Evolutionary conservation across 2,329 filamentous ascomycete species (phyloP).

Genomic region (Cryphonectria naterciae): DNA sequence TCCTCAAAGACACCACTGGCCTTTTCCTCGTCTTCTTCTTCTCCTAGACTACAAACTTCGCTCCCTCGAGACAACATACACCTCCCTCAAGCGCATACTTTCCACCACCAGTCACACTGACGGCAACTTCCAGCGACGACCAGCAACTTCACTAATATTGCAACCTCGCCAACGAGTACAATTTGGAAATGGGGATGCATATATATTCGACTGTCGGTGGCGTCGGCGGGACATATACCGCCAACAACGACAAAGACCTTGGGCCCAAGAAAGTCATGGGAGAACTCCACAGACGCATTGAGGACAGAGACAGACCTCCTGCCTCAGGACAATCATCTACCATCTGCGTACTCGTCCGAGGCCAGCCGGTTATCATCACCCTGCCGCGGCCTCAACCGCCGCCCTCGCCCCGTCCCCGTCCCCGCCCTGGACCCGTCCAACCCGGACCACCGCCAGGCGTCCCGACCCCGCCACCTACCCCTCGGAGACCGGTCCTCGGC

Average conservation of each 20-base stretch:
- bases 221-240: not conserved
- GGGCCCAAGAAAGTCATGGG: not conserved
- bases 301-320: not conserved
- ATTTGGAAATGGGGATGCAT: conserved; percentile 12
- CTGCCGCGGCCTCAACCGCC: conserved; percentile 7
- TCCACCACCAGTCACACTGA: not conserved
- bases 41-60: not conserved
- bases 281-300: not conserved
- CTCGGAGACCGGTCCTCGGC: not conserved
- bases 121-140: not conserved
- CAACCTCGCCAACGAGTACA: not conserved
- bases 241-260: not conserved
- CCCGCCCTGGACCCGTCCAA: conserved; percentile 8
- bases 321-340: not conserved
- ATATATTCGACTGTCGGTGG: not conserved
- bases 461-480: conserved; percentile 13
- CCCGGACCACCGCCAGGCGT: conserved; percentile 12
- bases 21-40: no score
- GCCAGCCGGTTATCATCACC: conserved; percentile 9
- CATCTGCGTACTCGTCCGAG: conserved; percentile 8
- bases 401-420: conserved; percentile 12
- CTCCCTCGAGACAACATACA: not conserved
- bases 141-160: not conserved
- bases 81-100: not conserved
- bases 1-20: not conserved